Evolutionary conservation across 2,329 filamentous ascomycete species (phyloP).

Genomic region (Thielaviopsis euricoi): DNA sequence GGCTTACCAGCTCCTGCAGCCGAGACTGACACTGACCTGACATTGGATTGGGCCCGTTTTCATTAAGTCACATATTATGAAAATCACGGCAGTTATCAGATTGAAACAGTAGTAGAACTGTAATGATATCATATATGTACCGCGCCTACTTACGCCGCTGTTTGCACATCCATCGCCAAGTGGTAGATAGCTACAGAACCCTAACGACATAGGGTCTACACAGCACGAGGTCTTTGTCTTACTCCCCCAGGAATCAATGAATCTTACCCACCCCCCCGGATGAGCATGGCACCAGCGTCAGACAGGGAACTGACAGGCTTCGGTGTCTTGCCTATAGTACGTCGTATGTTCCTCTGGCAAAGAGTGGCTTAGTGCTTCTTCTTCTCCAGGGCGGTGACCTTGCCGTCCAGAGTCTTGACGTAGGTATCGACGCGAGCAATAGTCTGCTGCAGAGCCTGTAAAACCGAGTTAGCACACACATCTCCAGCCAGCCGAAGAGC

Average conservation of each 20-base stretch:
- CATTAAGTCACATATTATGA: too few species aligned
- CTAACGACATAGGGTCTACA: too few species aligned
- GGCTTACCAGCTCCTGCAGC: background rate
- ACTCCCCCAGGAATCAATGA: too few species aligned
- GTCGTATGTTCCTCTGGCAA: too few species aligned
- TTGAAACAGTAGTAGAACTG: too few species aligned
- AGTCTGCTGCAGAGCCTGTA: conserved; percentile 59
- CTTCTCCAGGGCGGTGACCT: conserved; percentile 45
- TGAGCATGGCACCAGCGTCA: too few species aligned
- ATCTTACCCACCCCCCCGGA: too few species aligned
- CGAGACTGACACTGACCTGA: too few species aligned
- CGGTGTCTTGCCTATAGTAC: background rate
- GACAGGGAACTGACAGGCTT: too few species aligned
- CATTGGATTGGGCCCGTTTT: background rate
- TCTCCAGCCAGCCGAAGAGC: too few species aligned
- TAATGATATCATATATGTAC: background rate
- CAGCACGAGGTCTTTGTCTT: too few species aligned
- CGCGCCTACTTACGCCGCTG: background rate
- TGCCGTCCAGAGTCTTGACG: conserved; percentile 59
- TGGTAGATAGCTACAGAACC: background rate
- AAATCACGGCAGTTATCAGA: too few species aligned
- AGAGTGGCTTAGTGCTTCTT: conserved; percentile 39
- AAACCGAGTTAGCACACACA: conserved; percentile 13
- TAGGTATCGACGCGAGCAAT: conserved; percentile 68
- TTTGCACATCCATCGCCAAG: background rate